Evolutionary conservation across 2,329 filamentous ascomycete species (phyloP), one percentile per base, ranked within the genome.

Genomic region (Neonectria punicea): DNA sequence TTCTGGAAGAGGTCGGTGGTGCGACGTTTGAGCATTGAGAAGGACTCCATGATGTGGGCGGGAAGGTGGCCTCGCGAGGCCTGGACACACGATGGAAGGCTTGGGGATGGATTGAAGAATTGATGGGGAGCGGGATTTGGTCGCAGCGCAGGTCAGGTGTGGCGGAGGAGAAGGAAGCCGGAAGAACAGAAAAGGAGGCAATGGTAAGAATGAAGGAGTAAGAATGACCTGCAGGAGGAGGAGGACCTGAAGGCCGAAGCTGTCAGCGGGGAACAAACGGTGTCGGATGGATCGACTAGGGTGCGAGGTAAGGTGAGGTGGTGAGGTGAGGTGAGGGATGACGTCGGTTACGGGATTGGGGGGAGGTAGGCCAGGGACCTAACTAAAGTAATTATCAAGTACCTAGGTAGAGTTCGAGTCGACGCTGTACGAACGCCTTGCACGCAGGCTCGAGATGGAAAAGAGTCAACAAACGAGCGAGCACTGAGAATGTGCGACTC

Each of bases 21-120:
- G 67, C 86, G 86, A 74, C 86, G 86, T 77, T 84, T 85, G 65
- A 89, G 80, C 69, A 82, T 76, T 47, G 79, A 78, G 73, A 88
- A 85, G 53, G 84, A 83, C 67, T 88, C 85, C 86, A 74, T 74
- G 58, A 49, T 58, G 65, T 22, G 47, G 43, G 50, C 53, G 60
- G 34, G 58, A 18, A 5, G 39, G 39, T 56, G 50, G 36, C 56
- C 64, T 56, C 41, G 39, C 46, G 25, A 47, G 61, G 54, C 50
- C 59, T 53, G 30, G 57, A 43, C 28, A 46, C 34, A 36, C 36
- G 54, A 34, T n/a, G 25, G 18, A 18, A 43, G 28, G 41, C 32
- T 54, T 49, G 30, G 60, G 34, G 44, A 44, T 44, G 41, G 49
- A 18, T 44, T 32, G 32, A 46, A 11, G 53, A 30, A 55, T 56